A percentile compares a stretch with the other conserved stretches of the same genome.
These are phyloP conservation scores for Cyphellophora attinorum DNA, from an alignment of 2,329 filamentous ascomycete species.

Conservation along the genomic window DNA sequence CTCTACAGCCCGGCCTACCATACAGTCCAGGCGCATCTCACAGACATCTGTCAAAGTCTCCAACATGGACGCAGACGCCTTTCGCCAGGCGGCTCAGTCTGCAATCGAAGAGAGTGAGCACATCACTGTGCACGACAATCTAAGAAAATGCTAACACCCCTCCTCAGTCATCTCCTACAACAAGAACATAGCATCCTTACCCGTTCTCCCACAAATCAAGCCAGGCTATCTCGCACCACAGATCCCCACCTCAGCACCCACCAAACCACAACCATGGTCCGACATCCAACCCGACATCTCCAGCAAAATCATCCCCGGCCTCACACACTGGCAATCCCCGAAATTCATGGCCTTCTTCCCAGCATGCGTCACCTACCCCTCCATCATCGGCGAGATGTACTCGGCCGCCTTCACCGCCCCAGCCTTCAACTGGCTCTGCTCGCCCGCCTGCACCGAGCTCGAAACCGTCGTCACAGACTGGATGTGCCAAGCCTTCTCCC, in stretches of 20 bases:
- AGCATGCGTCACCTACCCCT: conserved; percentile 67
- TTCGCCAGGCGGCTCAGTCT: conserved; percentile 64
- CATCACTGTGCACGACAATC: conserved; percentile 1
- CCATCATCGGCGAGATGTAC: conserved; percentile 88
- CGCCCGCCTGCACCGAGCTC: conserved; percentile 81
- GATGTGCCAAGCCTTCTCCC: conserved; percentile 64
- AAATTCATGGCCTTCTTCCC: conserved; percentile 97
- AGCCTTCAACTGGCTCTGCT: conserved; percentile 96
- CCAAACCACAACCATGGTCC: conserved; percentile 61
- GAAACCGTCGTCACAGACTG: conserved; percentile 92
- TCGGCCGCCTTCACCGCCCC: conserved; percentile 78
- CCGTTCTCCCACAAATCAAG: conserved; percentile 66
- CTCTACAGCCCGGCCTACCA: too few species aligned
- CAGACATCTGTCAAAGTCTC: too few species aligned
- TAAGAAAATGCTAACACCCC: conserved; percentile 9
- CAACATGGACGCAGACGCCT: conserved; percentile 68
- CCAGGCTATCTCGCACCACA: conserved; percentile 79
- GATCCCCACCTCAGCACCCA: conserved; percentile 59
- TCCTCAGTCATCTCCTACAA: conserved; percentile 71
- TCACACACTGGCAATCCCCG: conserved; percentile 91
- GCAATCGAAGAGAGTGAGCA: conserved; percentile 72
- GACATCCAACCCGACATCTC: conserved; percentile 77
- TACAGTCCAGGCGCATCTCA: too few species aligned
- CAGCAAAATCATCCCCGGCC: conserved; percentile 75
- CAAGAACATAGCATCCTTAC: conserved; percentile 58